Percentiles rank a stretch among this genome's conserved stretches.
Evolutionary conservation across 306 rosid species (phyloP).

Genomic region (Vigna hirtella): DNA sequence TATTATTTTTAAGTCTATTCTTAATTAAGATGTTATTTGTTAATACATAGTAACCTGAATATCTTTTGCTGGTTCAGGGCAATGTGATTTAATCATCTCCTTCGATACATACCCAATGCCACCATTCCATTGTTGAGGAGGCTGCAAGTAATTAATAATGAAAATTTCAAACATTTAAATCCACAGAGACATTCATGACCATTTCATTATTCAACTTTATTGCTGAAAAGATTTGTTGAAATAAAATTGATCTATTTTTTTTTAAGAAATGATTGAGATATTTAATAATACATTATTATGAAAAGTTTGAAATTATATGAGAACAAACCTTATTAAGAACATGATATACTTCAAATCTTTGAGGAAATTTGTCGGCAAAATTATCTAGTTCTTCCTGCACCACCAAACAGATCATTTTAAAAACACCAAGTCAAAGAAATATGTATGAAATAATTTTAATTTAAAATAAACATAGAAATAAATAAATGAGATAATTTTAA

Average conservation of each 20-base stretch:
- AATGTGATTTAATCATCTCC: conserved; percentile 52
- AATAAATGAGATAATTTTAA: neutral
- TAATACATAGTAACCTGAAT: conserved; percentile 48
- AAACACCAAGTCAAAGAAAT: too few species aligned
- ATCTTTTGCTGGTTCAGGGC: conserved; percentile 54
- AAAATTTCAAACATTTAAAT: neutral
- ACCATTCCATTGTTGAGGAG: conserved; percentile 61
- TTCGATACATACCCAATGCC: conserved; percentile 51
- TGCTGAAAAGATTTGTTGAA: neutral
- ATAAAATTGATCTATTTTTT: too few species aligned
- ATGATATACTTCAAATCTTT: conserved; percentile 51
- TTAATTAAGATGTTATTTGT: neutral
- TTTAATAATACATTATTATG: too few species aligned
- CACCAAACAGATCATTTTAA: neutral
- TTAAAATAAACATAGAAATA: neutral
- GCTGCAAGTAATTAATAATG: conserved; percentile 43
- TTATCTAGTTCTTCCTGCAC: conserved; percentile 58
- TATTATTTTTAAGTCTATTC: too few species aligned
- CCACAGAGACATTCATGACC: neutral
- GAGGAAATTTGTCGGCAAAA: conserved; percentile 42
- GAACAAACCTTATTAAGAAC: conserved; percentile 51
- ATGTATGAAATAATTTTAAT: neutral
- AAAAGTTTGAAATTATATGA: too few species aligned
- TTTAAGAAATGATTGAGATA: too few species aligned
- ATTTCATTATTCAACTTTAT: neutral